Evolutionary conservation across 73 alveolate species (phyloP), one percentile per base, ranked within the genome.

Genomic region (Uronychia setigera): DNA sequence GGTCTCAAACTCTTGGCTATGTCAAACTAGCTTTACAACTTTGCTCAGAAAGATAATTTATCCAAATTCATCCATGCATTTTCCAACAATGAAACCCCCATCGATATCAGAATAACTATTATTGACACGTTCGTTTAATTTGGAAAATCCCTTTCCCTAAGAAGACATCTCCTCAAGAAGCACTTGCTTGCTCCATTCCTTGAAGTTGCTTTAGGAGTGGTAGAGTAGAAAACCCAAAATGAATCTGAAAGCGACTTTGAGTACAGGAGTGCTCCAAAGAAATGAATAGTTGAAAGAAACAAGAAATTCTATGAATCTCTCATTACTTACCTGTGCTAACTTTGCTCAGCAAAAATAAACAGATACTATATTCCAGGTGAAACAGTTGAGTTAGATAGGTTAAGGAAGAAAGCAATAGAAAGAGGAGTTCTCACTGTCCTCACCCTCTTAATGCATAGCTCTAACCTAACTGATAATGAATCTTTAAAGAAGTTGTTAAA

Each of bases 321-420:
- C 26, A 28, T 60, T 0, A 80, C 32, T 32, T 32, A 67, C 19
- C 67, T 86, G 1, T 86, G 92, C 57, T 14, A 30, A 0, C 26
- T 86, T 5, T 59, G 88, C 80, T 79, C 88, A 9, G 92, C 76
- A 1, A 86, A 86, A 35, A 79, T 79, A 5, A 86, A 86, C 29
- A 79, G 76, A 57, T 80, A n/a, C 80, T 80, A 86, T 33, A 86
- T 86, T 0, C 92, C 92, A 1, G 92, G 92, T 0, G 92, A 86
- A 34, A 86, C 92, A 5, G 76, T 67, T 29, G 88, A 86, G 31
- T 26, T 86, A 31, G 92, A 86, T n/a, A 11, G 11, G 1, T 58
- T 86, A 26, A 79, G 88, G 59, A 86, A 35, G 33, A 86, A 86
- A 80, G 58, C 88, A 0, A 60, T 86, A 11, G 75, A 34, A 1